phyloP scores from a whole-genome alignment of 1,139 yeast species.

The Candida tropicalis region DNA sequence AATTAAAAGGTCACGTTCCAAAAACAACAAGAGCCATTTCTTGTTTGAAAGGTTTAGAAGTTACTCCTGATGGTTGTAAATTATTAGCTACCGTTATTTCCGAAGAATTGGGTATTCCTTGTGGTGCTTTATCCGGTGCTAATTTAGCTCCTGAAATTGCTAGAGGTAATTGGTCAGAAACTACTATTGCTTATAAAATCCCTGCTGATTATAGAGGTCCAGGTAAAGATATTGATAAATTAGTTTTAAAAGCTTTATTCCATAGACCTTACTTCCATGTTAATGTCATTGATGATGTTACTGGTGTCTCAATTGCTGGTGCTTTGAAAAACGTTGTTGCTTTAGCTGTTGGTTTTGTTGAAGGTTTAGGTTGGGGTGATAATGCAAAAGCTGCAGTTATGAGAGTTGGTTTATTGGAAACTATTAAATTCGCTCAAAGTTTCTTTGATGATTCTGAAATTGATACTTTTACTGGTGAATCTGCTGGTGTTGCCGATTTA shows the following conservation, averaged over 20 bases:
- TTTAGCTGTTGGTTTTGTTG: slow-evolving; percentile 51
- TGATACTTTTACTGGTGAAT: slow-evolving; percentile 46
- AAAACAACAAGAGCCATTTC: slow-evolving; percentile 47
- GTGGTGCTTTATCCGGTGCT: slow-evolving; percentile 54
- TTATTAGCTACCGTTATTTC: slow-evolving; percentile 46
- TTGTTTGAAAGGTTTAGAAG: slow-evolving; percentile 53
- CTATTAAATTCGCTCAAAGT: slow-evolving; percentile 41
- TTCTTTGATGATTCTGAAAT: slow-evolving; percentile 46
- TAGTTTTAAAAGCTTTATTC: slow-evolving; percentile 46
- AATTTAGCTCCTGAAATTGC: slow-evolving; percentile 54
- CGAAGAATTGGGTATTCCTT: slow-evolving; percentile 44
- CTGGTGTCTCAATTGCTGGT: slow-evolving; percentile 54
- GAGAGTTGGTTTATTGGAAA: slow-evolving; percentile 50
- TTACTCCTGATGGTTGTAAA: slow-evolving; percentile 46
- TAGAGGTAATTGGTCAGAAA: slow-evolving; percentile 51
- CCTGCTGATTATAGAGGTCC: slow-evolving; percentile 45
- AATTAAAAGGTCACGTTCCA: slow-evolving; percentile 42
- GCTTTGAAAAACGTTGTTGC: slow-evolving; percentile 53
- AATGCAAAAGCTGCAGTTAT: slow-evolving; percentile 53
- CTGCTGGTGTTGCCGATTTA: slow-evolving; percentile 56
- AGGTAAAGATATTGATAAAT: slow-evolving; percentile 46
- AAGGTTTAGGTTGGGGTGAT: slow-evolving; percentile 55
- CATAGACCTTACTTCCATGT: slow-evolving; percentile 54
- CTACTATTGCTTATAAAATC: slow-evolving; percentile 47
- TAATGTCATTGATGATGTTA: slow-evolving; percentile 49